Percentiles rank a stretch among this genome's conserved stretches.
These are phyloP conservation scores for Insectozyma bohioensis DNA, from an alignment of 1,139 yeast species.

Conservation along the genomic window DNA sequence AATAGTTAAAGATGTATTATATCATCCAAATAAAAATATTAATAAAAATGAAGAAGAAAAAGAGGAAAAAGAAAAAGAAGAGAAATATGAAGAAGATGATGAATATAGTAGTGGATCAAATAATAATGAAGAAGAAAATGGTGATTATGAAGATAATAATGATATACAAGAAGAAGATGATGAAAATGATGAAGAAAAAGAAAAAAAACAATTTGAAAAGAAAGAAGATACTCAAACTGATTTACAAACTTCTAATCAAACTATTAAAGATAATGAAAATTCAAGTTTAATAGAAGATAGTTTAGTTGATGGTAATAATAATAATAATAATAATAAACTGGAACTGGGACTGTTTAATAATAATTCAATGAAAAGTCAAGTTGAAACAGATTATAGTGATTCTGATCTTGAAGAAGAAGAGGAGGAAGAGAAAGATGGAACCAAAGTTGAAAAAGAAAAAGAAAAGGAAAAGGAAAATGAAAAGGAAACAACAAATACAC, in stretches of 20 bases:
- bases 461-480: not conserved
- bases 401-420: constrained; percentile 3
- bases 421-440: constrained; percentile 1
- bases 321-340: no score
- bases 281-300: constrained; percentile 4
- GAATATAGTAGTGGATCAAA: no score
- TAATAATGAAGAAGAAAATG: constrained; percentile 8
- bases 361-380: no score
- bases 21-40: not conserved
- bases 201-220: not conserved
- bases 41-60: constrained; percentile 1
- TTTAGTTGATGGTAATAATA: not conserved
- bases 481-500: not conserved
- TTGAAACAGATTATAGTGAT: constrained; percentile 7
- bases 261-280: constrained; percentile 3
- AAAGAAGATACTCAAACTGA: constrained; percentile 4
- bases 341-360: no score
- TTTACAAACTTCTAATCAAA: constrained; percentile 2
- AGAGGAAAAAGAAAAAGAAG: not conserved
- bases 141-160: constrained; percentile 2
- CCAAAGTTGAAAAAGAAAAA: constrained; percentile 3
- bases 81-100: not conserved
- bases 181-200: constrained; percentile 2
- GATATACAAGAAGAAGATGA: not conserved
- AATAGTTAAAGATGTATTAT: constrained; percentile 8